Conservation (phyloP, 225 moss, liverwort and hornwort species). For the Physcomitrellopsis africana region DNA sequence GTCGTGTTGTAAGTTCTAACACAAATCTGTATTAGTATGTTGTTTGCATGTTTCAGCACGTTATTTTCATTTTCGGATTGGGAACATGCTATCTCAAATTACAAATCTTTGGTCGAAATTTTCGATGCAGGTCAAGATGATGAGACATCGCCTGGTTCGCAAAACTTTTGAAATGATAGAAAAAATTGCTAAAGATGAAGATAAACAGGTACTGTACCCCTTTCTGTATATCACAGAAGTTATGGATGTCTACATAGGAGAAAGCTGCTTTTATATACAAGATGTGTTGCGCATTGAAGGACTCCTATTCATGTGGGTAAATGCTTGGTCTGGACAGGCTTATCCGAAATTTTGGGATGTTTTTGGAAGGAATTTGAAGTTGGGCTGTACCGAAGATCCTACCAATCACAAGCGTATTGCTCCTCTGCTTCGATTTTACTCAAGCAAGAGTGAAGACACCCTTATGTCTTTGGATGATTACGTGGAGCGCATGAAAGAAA, state of each 20-base stretch:
- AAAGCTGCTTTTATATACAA: not conserved
- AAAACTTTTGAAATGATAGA: conserved; percentile 68
- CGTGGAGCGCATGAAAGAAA: conserved; percentile 77
- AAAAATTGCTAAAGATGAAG: conserved; percentile 51
- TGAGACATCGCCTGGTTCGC: conserved; percentile 58
- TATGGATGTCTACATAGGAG: conserved; percentile 3
- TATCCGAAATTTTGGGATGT: conserved; percentile 89
- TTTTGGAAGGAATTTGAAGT: conserved; percentile 86
- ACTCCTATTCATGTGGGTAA: not conserved
- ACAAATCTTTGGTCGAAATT: not conserved
- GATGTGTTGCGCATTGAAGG: conserved; percentile 14
- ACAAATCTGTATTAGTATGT: not conserved
- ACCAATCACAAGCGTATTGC: conserved; percentile 81
- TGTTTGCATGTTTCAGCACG: not conserved
- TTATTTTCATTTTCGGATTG: not conserved
- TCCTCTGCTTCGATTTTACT: conserved; percentile 83
- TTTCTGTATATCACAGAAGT: conserved; percentile 3
- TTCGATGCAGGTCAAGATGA: conserved; percentile 63
- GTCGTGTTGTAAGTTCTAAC: conserved; percentile 53
- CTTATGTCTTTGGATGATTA: conserved; percentile 79
- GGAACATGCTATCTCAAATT: not conserved
- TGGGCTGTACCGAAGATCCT: conserved; percentile 87
- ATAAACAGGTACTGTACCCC: conserved; percentile 44
- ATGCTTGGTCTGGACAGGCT: conserved; percentile 54
- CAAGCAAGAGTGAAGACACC: conserved; percentile 69